Evolutionary conservation across 371 early-diverging fungal species (phyloP), one percentile per base, ranked within the genome.

Genomic region (Mucor racemosus): DNA sequence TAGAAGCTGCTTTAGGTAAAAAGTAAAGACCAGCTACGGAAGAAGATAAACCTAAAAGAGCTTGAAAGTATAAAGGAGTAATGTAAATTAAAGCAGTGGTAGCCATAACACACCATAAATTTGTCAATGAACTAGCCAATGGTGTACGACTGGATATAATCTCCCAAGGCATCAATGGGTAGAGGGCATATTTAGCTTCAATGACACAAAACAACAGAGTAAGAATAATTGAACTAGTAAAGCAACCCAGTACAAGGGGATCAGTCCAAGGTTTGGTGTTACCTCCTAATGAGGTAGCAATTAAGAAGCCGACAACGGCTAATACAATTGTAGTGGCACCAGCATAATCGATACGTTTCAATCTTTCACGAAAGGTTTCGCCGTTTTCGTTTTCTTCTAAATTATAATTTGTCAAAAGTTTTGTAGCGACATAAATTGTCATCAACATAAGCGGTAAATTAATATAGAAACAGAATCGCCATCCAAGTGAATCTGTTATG

Each of bases 391-490:
- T 67, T 63, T 79, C 79, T 10, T 67, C 34, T 31, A 80, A 38
- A 33, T 83, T 83, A 53, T 80, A 83, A 26, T 83, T 71, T 1
- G 76, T 76, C 42, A 83, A 42, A 7, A 78, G 11, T 17, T 59
- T 68, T 1, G 63, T 54, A n/a, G 72, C 72, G 26, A 92, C 72
- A 64, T 86, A 85, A 21, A 90, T 33, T 1, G 80, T 69, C 11
- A 91, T 60, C 35, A 86, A 74, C 55, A 91, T 71, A 41, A 92
- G 58, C 4, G 93, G 94, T 19, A 93, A 60, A 72, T 94, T 93
- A 67, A 92, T 86, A 75, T 88, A 92, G 74, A 94, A 94, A 17
- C 87, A 86, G n/a, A 82, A 88, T 0, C 90, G 82, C 84, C 92
- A 91, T 50, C 88, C 84, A 77, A 86, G 69, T 38, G 14, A 62